phyloP scores from a whole-genome alignment of 2,329 filamentous ascomycete genomes.

The Nemania sp. region DNA sequence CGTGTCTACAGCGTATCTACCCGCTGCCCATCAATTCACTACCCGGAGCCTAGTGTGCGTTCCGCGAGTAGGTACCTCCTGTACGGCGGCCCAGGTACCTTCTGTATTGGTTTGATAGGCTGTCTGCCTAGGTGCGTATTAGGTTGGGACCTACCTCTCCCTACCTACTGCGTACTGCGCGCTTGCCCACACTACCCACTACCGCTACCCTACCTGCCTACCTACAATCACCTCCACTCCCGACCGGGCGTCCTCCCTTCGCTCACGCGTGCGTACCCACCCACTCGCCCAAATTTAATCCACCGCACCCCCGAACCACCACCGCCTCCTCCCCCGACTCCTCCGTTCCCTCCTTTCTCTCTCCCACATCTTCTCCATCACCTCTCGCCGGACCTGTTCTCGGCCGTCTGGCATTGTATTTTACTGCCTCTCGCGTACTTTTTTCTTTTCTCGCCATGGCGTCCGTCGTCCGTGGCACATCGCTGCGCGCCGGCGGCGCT shows the following conservation, averaged over 20 bases:
- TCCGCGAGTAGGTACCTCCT: too few relatives aligned
- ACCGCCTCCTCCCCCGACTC: conserved; percentile 37
- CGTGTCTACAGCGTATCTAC: neutral
- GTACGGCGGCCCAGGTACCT: neutral
- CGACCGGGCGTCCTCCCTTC: conserved; percentile 36
- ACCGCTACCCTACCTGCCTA: too few relatives aligned
- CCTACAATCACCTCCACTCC: conserved; percentile 38
- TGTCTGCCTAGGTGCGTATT: too few relatives aligned
- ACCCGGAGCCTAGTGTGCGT: too few relatives aligned
- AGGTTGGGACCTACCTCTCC: too few relatives aligned
- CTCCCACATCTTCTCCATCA: conserved; percentile 30
- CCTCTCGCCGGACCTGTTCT: conserved; percentile 33
- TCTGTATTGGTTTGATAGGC: too few relatives aligned
- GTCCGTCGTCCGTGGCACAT: conserved; percentile 58
- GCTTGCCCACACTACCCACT: too few relatives aligned
- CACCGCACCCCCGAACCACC: conserved; percentile 39
- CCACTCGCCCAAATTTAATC: conserved; percentile 37
- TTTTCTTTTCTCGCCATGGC: conserved; percentile 52
- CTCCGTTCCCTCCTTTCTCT: conserved; percentile 34
- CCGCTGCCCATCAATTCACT: too few relatives aligned
- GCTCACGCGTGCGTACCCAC: conserved; percentile 25
- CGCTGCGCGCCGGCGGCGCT: conserved; percentile 62
- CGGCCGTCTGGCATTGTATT: conserved; percentile 29
- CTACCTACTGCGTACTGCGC: too few relatives aligned
- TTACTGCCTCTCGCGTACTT: neutral